These are phyloP conservation scores for Fusarium sulawesiense DNA, from an alignment of 2,329 filamentous ascomycete species.

Conservation along the genomic window DNA sequence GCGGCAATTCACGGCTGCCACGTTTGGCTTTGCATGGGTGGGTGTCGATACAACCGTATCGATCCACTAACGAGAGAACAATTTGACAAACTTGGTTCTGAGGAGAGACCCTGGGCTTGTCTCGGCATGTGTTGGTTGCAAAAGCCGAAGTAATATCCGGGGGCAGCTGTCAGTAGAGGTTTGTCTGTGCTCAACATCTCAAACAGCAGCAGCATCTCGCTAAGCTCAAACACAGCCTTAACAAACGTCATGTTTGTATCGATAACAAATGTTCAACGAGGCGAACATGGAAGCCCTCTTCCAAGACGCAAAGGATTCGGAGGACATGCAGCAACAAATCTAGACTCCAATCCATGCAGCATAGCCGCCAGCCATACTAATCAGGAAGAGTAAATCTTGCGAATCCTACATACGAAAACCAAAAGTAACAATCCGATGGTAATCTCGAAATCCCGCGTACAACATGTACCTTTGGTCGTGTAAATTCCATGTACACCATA, in stretches of 20 bases:
- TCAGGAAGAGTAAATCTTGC: constrained; percentile 2
- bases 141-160: background rate
- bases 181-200: background rate
- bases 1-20: constrained; percentile 1
- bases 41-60: background rate
- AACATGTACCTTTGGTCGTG: background rate
- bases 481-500: background rate
- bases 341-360: background rate
- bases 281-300: background rate
- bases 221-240: background rate
- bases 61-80: background rate
- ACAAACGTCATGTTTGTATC: background rate
- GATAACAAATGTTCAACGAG: background rate
- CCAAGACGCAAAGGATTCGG: background rate
- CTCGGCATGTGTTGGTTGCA: background rate
- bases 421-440: background rate
- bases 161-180: no score
- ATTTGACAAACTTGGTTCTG: background rate
- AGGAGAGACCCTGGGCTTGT: background rate
- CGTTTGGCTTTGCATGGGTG: background rate
- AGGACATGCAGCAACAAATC: no score
- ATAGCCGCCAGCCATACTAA: background rate
- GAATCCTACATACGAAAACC: background rate
- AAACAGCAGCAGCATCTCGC: background rate
- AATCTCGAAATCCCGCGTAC: no score